phyloP scores from a whole-genome alignment of 768 basidiomycete species.

The Cyclocybe aegerita region DNA sequence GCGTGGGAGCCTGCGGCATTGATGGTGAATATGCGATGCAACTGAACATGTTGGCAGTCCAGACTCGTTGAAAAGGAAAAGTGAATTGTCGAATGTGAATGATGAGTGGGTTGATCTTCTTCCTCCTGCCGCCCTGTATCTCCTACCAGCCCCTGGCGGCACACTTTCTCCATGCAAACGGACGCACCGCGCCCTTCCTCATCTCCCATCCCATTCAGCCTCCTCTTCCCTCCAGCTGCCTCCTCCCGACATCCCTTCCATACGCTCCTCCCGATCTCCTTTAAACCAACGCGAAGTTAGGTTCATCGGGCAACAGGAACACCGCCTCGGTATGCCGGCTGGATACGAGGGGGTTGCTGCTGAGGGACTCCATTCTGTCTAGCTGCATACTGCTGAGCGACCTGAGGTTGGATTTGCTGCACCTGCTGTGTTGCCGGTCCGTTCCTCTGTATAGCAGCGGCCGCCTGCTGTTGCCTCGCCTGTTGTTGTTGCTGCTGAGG shows the following conservation, averaged over 20 bases:
- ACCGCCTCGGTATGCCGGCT: constrained; percentile 36
- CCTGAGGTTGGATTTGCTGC: constrained; percentile 1
- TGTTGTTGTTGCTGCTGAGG: constrained; percentile 25
- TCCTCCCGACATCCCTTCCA: background rate
- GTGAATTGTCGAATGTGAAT: no score
- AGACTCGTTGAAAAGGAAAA: background rate
- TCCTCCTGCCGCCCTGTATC: constrained; percentile 21
- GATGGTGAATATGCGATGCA: no score
- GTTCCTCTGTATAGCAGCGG: constrained; percentile 18
- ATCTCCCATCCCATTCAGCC: background rate
- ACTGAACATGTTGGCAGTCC: no score
- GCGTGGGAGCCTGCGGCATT: no score
- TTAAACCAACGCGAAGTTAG: background rate
- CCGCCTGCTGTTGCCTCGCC: constrained; percentile 17
- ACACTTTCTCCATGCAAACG: background rate
- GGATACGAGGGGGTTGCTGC: constrained; percentile 19
- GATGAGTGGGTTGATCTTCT: background rate
- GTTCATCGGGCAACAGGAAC: constrained; percentile 36
- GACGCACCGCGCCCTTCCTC: background rate
- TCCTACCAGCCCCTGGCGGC: constrained; percentile 22
- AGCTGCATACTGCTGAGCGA: constrained; percentile 8
- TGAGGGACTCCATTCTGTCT: constrained; percentile 19
- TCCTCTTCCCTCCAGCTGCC: constrained; percentile 3
- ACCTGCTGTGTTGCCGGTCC: constrained; percentile 11
- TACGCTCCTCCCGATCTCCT: background rate